A percentile compares a stretch with the other conserved stretches of the same genome.
Conservation (phyloP, 1,284 basidiomycete genomes). For the Fomes fomentarius region DNA sequence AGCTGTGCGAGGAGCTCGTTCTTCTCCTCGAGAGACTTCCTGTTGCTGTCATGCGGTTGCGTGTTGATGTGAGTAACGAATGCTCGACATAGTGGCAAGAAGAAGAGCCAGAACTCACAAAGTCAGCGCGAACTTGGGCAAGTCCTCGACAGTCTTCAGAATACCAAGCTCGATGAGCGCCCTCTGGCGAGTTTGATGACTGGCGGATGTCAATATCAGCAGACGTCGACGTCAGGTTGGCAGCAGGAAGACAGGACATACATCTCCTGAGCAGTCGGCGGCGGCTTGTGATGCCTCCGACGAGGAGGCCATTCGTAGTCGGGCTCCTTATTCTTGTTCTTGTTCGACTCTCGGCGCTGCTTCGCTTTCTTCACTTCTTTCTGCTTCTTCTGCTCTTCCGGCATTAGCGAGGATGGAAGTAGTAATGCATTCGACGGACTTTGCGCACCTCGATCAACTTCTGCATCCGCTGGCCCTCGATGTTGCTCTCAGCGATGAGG, state of each 20-base stretch:
- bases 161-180: slow-evolving; percentile 64
- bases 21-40: slow-evolving; percentile 21
- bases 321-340: slow-evolving; percentile 31
- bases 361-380: slow-evolving; percentile 32
- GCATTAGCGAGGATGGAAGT: neutral
- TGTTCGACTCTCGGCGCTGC: slow-evolving; percentile 27
- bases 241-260: slow-evolving; percentile 42
- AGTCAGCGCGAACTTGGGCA: slow-evolving; percentile 58
- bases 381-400: slow-evolving; percentile 31
- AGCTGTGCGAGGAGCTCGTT: slow-evolving; percentile 19
- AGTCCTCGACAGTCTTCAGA: slow-evolving; percentile 51
- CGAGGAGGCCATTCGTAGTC: slow-evolving; percentile 65
- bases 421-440: neutral
- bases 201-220: slow-evolving; percentile 29
- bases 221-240: too few species aligned
- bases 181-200: slow-evolving; percentile 53
- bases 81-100: neutral
- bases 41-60: too few species aligned
- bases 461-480: slow-evolving; percentile 65
- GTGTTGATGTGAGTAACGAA: too few species aligned
- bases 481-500: slow-evolving; percentile 65
- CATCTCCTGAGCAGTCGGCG: slow-evolving; percentile 52
- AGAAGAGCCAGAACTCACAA: slow-evolving; percentile 52
- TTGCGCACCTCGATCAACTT: slow-evolving; percentile 54
- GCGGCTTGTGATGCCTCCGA: slow-evolving; percentile 57